Base-by-base conservation (phyloP, 2,329 filamentous ascomycete species). In the Coccinonectria pachysandricola region DNA sequence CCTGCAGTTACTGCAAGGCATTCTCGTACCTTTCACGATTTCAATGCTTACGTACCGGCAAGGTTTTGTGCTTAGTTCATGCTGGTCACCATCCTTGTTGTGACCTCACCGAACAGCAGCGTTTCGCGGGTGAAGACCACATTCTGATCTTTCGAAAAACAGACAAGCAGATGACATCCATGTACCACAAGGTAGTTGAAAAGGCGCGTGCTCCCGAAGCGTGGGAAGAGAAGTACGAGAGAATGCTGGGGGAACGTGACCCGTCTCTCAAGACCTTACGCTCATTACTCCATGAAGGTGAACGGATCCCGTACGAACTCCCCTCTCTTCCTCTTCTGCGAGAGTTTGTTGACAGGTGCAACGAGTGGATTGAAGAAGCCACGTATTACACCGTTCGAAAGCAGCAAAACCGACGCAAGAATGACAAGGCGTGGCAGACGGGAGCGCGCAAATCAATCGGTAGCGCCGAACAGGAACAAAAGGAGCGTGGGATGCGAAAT, bases 321-420 rank as follows among this genome's bases (percentile, higher is more conserved):
- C 75, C 78, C 39, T 87, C 85, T 36, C 69, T 98, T 37, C 71
- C 80, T 44, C 73, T 83, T 43, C 68, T 98, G 43, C 81, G 77
- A 57, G 73, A 79, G 40, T 98, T 93, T 60, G 91, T 98, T 53
- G 86, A 94, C 44, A 79, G 84, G 47, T 96, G 91, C 63, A 92
- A 94, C 55, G 86, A 93, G 51, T 95, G 92, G 82, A 85, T 95
- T 37, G 91, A 96, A 47, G 88, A 96, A 59, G 91, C 91, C 39
- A 91, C 84, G 47, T 87, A 82, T 50, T 98, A 92, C 62, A 94
- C 87, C 48, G 87, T 91, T 32, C 82, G 91, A 43, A 98, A 98
- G 62, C 88, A 95, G 60, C 88, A 95, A 57, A 93, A 92, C 49
- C 81, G 91, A 37, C 84, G 88, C 35, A 96, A 96, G 59, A 93